Percentiles rank a stretch among this genome's conserved stretches.
Evolutionary conservation across 1,284 basidiomycete species (phyloP).

Genomic region (Leccinum insolens): DNA sequence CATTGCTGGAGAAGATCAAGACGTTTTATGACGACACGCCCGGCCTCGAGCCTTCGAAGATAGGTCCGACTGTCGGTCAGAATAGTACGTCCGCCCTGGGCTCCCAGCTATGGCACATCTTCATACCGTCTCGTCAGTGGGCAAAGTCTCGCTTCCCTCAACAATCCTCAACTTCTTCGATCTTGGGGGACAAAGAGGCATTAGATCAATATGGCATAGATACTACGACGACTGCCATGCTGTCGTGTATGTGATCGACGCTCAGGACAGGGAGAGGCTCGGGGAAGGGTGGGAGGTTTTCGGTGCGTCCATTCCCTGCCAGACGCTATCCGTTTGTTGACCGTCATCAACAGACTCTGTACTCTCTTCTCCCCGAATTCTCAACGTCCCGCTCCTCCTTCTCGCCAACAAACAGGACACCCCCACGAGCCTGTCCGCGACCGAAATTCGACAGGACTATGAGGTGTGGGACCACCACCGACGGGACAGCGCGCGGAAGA

Average conservation of each 20-base stretch:
- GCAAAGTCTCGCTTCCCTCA: conserved; percentile 88
- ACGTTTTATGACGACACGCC: conserved; percentile 86
- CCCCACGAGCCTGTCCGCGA: conserved; percentile 75
- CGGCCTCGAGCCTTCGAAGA: conserved; percentile 85
- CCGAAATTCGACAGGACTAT: conserved; percentile 88
- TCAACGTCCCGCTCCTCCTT: conserved; percentile 85
- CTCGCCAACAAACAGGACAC: conserved; percentile 94
- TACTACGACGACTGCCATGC: conserved; percentile 97
- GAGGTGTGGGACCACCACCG: conserved; percentile 85
- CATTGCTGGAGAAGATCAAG: conserved; percentile 90
- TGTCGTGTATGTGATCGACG: conserved; percentile 91
- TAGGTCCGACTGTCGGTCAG: conserved; percentile 92
- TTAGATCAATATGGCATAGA: conserved; percentile 88
- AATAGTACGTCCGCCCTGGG: conserved; percentile 66
- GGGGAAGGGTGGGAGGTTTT: conserved; percentile 95
- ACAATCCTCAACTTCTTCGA: conserved; percentile 96
- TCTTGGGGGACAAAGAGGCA: conserved; percentile 88
- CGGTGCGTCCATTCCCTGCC: conserved; percentile 54
- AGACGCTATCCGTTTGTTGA: conserved; percentile 19
- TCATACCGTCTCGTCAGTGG: conserved; percentile 54
- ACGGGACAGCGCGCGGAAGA: conserved; percentile 58
- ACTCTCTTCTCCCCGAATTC: conserved; percentile 81
- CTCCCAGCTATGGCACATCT: background rate
- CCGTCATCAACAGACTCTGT: conserved; percentile 64
- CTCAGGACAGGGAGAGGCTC: conserved; percentile 81